A percentile compares a stretch with the other conserved stretches of the same genome.
Conservation (phyloP, 768 basidiomycete species). For the Artomyces pyxidatus region DNA sequence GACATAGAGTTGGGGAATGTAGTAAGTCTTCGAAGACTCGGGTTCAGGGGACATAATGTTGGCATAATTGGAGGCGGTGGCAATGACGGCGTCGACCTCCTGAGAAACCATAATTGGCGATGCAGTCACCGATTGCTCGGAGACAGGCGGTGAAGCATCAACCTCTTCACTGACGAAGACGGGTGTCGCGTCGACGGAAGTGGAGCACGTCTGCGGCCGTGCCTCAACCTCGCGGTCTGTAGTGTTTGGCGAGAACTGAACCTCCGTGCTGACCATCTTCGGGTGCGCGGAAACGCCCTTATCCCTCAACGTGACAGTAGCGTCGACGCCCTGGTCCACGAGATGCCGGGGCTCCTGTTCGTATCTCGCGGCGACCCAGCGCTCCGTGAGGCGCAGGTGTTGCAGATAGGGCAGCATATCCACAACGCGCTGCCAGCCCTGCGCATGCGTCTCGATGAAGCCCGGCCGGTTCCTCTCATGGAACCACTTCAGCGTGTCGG, state of each 20-base stretch:
- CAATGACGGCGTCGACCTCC: slow-evolving; percentile 13
- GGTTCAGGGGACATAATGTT: slow-evolving; percentile 16
- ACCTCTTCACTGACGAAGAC: slow-evolving; percentile 35
- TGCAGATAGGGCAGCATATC: slow-evolving; percentile 72
- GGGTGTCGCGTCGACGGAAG: slow-evolving; percentile 48
- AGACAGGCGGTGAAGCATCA: slow-evolving; percentile 32
- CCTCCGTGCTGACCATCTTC: slow-evolving; percentile 24
- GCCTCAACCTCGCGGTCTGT: slow-evolving; percentile 33
- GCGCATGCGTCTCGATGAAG: slow-evolving; percentile 57
- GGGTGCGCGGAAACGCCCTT: slow-evolving; percentile 35
- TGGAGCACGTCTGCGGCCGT: slow-evolving; percentile 29
- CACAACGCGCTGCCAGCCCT: slow-evolving; percentile 58
- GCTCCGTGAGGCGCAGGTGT: slow-evolving; percentile 53
- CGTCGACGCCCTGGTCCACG: slow-evolving; percentile 43
- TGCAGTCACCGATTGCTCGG: slow-evolving; percentile 26
- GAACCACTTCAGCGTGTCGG: slow-evolving; percentile 69
- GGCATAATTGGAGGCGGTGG: slow-evolving; percentile 7
- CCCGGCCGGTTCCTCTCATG: slow-evolving; percentile 70
- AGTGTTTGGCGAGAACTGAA: slow-evolving; percentile 31
- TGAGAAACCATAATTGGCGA: slow-evolving; percentile 18
- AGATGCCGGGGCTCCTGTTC: slow-evolving; percentile 20
- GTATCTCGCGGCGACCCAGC: slow-evolving; percentile 29
- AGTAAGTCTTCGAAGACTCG: slow-evolving; percentile 16
- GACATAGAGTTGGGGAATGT: slow-evolving; percentile 17
- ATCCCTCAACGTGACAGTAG: slow-evolving; percentile 35